A percentile compares a stretch with the other conserved stretches of the same genome.
phyloP scores from a whole-genome alignment of 495 filamentous ascomycete species.

The Tetracladium setigerum region DNA sequence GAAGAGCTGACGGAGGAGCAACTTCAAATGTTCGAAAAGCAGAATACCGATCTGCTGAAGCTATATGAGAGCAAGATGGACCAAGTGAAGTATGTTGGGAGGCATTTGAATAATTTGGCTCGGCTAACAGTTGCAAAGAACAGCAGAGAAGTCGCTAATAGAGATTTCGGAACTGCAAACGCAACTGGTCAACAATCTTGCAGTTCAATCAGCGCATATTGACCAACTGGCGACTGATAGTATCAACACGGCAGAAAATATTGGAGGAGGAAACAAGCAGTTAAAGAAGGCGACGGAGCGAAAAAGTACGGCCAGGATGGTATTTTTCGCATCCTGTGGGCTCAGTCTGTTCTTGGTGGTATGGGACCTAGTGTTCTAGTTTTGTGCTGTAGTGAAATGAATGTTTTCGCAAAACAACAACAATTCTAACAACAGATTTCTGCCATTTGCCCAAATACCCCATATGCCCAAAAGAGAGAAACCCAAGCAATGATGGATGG shows the following conservation, averaged over 20 bases:
- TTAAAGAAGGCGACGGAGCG: slow-evolving; percentile 77
- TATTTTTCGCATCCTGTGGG: slow-evolving; percentile 81
- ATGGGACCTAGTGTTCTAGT: slow-evolving; percentile 88
- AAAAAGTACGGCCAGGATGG: slow-evolving; percentile 74
- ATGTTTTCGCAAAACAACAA: too few species aligned
- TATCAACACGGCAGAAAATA: slow-evolving; percentile 69
- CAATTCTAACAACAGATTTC: neutral
- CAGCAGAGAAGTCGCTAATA: slow-evolving; percentile 80
- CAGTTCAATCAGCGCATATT: slow-evolving; percentile 78
- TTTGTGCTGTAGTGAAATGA: too few species aligned
- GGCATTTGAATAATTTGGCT: neutral
- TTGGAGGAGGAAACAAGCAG: slow-evolving; percentile 84
- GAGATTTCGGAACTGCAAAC: slow-evolving; percentile 93
- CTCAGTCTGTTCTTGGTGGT: slow-evolving; percentile 75
- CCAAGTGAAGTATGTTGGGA: slow-evolving; percentile 71
- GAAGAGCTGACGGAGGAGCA: slow-evolving; percentile 71
- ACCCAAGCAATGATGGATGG: neutral
- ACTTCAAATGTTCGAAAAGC: slow-evolving; percentile 84
- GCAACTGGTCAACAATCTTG: slow-evolving; percentile 75
- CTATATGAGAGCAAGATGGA: slow-evolving; percentile 87
- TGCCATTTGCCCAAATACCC: neutral
- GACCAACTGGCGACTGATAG: slow-evolving; percentile 84
- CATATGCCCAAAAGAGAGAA: neutral
- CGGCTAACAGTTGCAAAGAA: slow-evolving; percentile 39
- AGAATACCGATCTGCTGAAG: slow-evolving; percentile 86